Conservation (phyloP, 2,329 filamentous ascomycete genomes). For the Alternaria panax region DNA sequence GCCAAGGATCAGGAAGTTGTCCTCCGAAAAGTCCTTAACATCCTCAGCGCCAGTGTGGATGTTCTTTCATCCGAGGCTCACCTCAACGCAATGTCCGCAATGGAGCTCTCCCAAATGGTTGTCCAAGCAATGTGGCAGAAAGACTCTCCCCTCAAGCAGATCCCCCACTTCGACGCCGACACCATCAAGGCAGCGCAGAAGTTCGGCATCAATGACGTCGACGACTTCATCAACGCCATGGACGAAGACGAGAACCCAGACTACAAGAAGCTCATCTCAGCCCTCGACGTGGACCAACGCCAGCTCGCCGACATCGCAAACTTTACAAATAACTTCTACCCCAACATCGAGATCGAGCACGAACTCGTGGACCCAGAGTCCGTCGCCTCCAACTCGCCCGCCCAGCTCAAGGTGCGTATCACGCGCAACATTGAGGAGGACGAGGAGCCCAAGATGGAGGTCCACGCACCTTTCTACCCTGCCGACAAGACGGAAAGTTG, state of each 20-base stretch:
- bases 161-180: conserved; percentile 88
- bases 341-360: conserved; percentile 91
- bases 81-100: conserved; percentile 95
- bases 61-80: conserved; percentile 95
- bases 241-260: conserved; percentile 90
- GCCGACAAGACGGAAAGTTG: conserved; percentile 93
- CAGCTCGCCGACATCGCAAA: conserved; percentile 89
- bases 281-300: conserved; percentile 77
- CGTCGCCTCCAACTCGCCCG: conserved; percentile 79
- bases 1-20: conserved; percentile 95
- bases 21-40: conserved; percentile 80
- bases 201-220: conserved; percentile 87
- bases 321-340: conserved; percentile 97
- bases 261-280: conserved; percentile 78
- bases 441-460: conserved; percentile 77
- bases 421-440: conserved; percentile 80
- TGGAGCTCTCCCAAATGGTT: conserved; percentile 99
- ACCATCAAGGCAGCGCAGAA: conserved; percentile 83
- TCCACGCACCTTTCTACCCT: conserved; percentile 96
- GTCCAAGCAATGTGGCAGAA: conserved; percentile 99
- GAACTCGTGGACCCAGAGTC: conserved; percentile 81
- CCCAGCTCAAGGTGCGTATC: conserved; percentile 84
- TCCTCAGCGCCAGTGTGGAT: conserved; percentile 91
- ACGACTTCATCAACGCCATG: conserved; percentile 99
- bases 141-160: conserved; percentile 95